Evolutionary conservation across 2,329 filamentous ascomycete species (phyloP), one percentile per base, ranked within the genome.

Genomic region (Podosphaera fusca): DNA sequence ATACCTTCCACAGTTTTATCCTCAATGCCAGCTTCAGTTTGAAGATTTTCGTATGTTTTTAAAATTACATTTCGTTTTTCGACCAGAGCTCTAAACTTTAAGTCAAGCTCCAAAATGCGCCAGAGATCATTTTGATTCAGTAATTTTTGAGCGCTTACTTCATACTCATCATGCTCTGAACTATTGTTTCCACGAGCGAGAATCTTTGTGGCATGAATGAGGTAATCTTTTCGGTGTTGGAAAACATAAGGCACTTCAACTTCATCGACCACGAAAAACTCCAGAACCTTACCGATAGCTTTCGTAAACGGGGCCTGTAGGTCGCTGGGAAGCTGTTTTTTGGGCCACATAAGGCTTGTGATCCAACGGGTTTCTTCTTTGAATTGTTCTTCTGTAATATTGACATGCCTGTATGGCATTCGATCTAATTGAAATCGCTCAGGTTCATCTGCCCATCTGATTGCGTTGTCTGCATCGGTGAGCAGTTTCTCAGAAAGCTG

Each of bases 201-300:
- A 5, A 78, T 76, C 66, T 86, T 88, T 62, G 82, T 83, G 31
- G 85, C 85, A 65, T 96, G 87, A 58, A 98, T 94, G 49, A 98
- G 77, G 67, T 96, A 98, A 68, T 98, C 92, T 70, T 95, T 95
- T 60, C 92, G 87, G 67, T 98, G 92, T 69, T 95, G 90, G 69
- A 95, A 95, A 63, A 98, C 92, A 69, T 95, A 98, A 0, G 92
- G 90, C 1, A 95, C 88, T 69, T 98, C 92, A 64, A 90, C 87
- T 63, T 94, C 87, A 61, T 96, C 89, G 3, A 90, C 81, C 55
- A 95, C 87, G 70, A 98, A 87, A 67, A 96, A 95, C 65, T 95
- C 87, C 45, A 98, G 76, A 9, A 96, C 89, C 69, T 95, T 94
- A 63, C 82, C 82, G 57, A 98, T 83, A 4, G 90, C 86, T 64